Evolutionary conservation across 371 early-diverging fungal genomes (phyloP), one percentile per base, ranked within the genome.

Genomic region (Zancudomyces culisetae): DNA sequence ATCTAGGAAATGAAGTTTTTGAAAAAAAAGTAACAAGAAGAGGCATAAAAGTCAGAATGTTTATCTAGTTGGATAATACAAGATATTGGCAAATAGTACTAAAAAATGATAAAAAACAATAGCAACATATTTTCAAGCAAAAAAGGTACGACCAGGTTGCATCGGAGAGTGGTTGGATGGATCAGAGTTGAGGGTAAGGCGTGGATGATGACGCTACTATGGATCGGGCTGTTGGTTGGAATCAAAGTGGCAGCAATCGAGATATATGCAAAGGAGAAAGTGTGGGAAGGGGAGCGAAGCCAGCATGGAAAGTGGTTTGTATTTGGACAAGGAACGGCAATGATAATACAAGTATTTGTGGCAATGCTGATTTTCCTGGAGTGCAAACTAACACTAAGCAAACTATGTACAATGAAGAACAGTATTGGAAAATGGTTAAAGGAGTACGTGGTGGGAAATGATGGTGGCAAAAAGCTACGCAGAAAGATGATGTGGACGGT

Each of bases 401-500:
- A 69, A 54, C 60, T 84, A 13, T 71, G 87, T 15, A 68, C 75
- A 1, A 83, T 85, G 15, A 73, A 77, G 47, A 68, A 87, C 27
- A 78, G 74, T 60, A n/a, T n/a, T n/a, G n/a, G n/a, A n/a, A n/a
- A n/a, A n/a, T n/a, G n/a, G n/a, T n/a, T n/a, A n/a, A n/a, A n/a
- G 35, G 15, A 35, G 10, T 63, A 73, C 12, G 65, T 86, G 27
- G 71, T 89, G 12, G 84, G 85, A 13, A 85, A 80, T 55, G 89
- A 89, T 72, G 74, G 82, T 60, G 80, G 79, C 58, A 70, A 83
- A 52, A 70, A 75, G 45, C 85, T 88, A 60, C 89, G 87, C 68
- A 85, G 82, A 62, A 65, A 70, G 45, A 74, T 86, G 49, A 87
- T 81, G 27, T 83, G 75, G 70, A 70, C 74, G 23, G 77, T 88